A percentile compares a stretch with the other conserved stretches of the same genome.
Evolutionary conservation across 345 rosid genomes (phyloP).

Genomic region (Nasturtium officinale): DNA sequence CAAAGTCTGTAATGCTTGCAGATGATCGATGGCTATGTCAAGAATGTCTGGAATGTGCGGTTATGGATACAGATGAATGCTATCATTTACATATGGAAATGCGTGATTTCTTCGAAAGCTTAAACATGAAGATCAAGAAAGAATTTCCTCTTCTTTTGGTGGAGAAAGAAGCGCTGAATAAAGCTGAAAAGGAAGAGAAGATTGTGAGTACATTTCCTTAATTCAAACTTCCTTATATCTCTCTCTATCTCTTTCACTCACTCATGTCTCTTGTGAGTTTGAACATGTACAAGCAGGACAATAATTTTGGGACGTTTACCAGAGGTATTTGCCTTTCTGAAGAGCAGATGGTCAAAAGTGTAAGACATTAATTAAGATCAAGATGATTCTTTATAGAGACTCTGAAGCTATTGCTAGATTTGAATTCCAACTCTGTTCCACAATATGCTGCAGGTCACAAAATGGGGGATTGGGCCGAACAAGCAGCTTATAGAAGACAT

Average conservation of each 20-base stretch:
- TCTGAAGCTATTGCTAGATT: not conserved
- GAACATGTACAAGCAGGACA: conserved; percentile 48
- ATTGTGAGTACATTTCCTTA: conserved; percentile 47
- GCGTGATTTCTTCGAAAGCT: conserved; percentile 74
- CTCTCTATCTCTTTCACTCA: conserved; percentile 3
- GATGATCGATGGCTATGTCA: conserved; percentile 75
- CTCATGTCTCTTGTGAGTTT: not conserved
- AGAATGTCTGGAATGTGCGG: conserved; percentile 73
- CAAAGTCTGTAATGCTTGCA: conserved; percentile 53
- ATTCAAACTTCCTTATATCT: conserved; percentile 4
- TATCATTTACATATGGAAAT: conserved; percentile 66
- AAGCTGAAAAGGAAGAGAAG: conserved; percentile 75
- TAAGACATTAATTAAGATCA: conserved; percentile 33
- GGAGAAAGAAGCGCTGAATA: conserved; percentile 76
- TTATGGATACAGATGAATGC: conserved; percentile 83
- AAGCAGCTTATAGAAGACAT: conserved; percentile 48
- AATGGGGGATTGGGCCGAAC: conserved; percentile 61
- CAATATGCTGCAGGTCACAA: conserved; percentile 17
- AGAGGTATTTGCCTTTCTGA: conserved; percentile 90
- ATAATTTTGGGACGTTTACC: conserved; percentile 73
- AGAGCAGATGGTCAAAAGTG: conserved; percentile 73
- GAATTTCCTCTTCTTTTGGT: conserved; percentile 81
- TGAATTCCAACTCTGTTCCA: conserved; percentile 10
- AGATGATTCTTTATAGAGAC: not conserved
- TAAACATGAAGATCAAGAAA: conserved; percentile 65